Conservation (phyloP, 305 asterid genomes). For the Solanum hybrid region DNA sequence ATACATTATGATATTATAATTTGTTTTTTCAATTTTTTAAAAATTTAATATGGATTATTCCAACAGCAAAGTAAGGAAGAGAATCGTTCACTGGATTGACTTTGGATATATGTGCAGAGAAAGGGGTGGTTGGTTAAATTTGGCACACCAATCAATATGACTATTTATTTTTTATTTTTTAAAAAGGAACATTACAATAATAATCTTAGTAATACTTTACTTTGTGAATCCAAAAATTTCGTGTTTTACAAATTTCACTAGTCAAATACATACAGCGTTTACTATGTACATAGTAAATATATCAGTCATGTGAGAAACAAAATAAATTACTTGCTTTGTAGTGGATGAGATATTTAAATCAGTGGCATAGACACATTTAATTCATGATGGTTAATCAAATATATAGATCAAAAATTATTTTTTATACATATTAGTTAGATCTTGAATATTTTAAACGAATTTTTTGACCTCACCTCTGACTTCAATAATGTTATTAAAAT, state of each 20-base stretch:
- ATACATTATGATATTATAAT: neutral
- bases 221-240: neutral
- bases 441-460: no score
- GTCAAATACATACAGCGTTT: neutral
- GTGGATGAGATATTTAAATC: neutral
- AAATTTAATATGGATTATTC: neutral
- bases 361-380: neutral
- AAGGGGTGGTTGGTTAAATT: neutral
- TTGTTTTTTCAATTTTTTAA: neutral
- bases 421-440: no score
- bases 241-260: neutral
- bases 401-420: no score
- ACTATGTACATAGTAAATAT: neutral
- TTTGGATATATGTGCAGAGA: neutral
- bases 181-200: neutral
- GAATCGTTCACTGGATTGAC: neutral
- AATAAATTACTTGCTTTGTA: neutral
- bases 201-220: neutral
- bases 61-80: neutral
- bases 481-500: no score
- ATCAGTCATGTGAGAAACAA: neutral
- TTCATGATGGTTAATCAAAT: no score
- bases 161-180: neutral
- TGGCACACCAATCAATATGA: neutral
- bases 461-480: fast-evolving